A percentile compares a stretch with the other conserved stretches of the same genome.
These are phyloP conservation scores for Cytidiella melzeri DNA, from an alignment of 768 basidiomycete species.

Conservation along the genomic window DNA sequence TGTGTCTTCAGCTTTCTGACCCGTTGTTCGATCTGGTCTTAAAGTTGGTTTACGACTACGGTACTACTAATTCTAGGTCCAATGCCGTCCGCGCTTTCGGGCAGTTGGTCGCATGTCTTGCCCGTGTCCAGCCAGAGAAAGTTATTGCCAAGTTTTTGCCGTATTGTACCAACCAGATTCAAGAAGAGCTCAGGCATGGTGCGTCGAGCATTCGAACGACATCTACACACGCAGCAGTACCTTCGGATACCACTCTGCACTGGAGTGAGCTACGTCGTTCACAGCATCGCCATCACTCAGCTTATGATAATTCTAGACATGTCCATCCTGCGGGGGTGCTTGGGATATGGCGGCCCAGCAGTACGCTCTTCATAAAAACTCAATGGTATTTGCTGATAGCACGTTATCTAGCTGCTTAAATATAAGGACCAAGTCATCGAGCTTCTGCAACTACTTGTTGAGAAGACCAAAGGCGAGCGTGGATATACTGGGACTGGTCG, in stretches of 20 bases:
- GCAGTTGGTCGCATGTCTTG: constrained; percentile 79
- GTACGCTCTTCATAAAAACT: constrained; percentile 34
- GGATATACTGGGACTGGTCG: constrained; percentile 80
- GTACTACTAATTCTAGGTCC: constrained; percentile 81
- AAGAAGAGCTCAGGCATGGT: constrained; percentile 83
- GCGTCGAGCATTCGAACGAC: constrained; percentile 84
- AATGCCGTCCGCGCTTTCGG: constrained; percentile 91
- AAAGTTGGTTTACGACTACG: constrained; percentile 80
- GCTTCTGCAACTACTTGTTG: constrained; percentile 59
- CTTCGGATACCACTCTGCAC: constrained; percentile 85
- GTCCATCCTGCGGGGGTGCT: constrained; percentile 74
- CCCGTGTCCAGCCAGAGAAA: constrained; percentile 69
- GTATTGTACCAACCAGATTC: constrained; percentile 68
- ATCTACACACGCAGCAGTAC: constrained; percentile 62
- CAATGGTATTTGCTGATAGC: not conserved
- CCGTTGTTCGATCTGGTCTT: constrained; percentile 79
- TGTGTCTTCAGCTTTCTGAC: constrained; percentile 77
- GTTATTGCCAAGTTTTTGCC: constrained; percentile 78
- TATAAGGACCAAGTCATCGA: constrained; percentile 60
- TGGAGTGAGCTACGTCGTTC: constrained; percentile 61
- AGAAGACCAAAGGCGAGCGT: constrained; percentile 82
- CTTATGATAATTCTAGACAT: constrained; percentile 44
- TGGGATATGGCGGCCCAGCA: constrained; percentile 64
- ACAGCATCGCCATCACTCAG: not conserved
- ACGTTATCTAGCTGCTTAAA: constrained; percentile 49